These are phyloP conservation scores for Tricholomella constricta DNA, from an alignment of 768 basidiomycete species.

Conservation along the genomic window DNA sequence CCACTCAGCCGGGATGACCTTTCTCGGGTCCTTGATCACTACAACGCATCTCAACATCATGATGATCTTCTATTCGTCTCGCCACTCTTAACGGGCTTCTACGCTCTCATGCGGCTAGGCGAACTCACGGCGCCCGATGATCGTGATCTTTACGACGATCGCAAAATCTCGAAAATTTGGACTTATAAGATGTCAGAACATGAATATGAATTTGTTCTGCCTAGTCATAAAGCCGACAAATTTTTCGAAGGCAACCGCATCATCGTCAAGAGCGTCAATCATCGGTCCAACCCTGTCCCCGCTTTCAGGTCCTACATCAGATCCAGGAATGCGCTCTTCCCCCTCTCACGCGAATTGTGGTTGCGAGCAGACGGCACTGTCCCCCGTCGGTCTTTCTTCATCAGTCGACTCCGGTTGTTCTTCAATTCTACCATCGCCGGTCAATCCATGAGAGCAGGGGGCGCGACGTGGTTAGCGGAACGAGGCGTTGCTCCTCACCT, in stretches of 20 bases:
- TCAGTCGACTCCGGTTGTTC: constrained; percentile 4
- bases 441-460: constrained; percentile 40
- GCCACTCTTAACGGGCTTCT: not conserved
- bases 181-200: not conserved
- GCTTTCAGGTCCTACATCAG: not conserved
- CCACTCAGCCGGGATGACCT: not conserved
- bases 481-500: constrained; percentile 23
- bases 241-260: constrained; percentile 23
- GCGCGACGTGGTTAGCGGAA: constrained; percentile 35
- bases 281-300: not conserved
- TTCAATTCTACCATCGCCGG: constrained; percentile 24
- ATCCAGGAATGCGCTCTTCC: constrained; percentile 1
- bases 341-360: constrained; percentile 16
- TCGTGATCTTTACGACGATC: not conserved
- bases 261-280: constrained; percentile 1
- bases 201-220: constrained; percentile 9
- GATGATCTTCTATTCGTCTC: constrained; percentile 3
- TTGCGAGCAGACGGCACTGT: constrained; percentile 2
- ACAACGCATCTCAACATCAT: not conserved
- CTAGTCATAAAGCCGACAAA: constrained; percentile 23
- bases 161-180: not conserved
- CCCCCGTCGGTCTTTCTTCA: constrained; percentile 21
- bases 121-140: constrained; percentile 24
- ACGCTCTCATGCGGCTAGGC: constrained; percentile 13
- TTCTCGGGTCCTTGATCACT: not conserved